Base-by-base conservation (phyloP, 345 rosid genomes). In the Populus tremula region DNA sequence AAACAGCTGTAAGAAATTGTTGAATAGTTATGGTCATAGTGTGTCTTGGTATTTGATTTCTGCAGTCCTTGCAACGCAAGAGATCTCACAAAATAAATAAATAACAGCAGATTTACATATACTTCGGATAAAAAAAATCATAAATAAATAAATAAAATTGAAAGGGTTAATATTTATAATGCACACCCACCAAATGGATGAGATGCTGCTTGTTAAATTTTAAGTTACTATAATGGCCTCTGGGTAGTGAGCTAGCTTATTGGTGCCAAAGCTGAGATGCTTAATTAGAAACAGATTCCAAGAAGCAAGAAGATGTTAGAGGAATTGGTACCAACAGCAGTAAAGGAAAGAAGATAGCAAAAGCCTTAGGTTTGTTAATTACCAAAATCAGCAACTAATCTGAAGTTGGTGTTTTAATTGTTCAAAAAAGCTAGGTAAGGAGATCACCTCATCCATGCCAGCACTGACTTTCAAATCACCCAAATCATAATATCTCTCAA, bases 401-500 rank as follows among this genome's bases (percentile, higher is more conserved):
- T 63, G 36, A 36, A 16, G 49, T 10, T 54, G n/a, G 17, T 29
- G 38, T 21, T 63, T 25, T n/a, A 69, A 23, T 10, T 61, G 54
- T 53, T 53, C 47, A 25, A 25, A 78, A 78, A 21, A 74, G 18
- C 41, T 8, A 73, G 20, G 33, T 56, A 8, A 49, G 79, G 49
- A 82, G 79, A 76, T 87, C 84, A 91, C 94, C 95, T 96, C 96
- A 75, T 93, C 92, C 86, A 88, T 81, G 79, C 83, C 90, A 79
- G 86, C 75, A 69, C 86, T 76, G 50, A 80, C 77, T 74, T 89
- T 86, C 87, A 91, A 74, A 82, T 90, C 89, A 71, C 89, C 93
- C 76, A 91, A 79, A 81, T 90, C 88, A 83, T 87, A 93, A 82
- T 93, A 93, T 76, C 91, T 96, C 84, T 92, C 98, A 80, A 86